Evolutionary conservation across 202 grass and related monocot genomes (phyloP), one percentile per base, ranked within the genome.

Genomic region (Panicum hallii): DNA sequence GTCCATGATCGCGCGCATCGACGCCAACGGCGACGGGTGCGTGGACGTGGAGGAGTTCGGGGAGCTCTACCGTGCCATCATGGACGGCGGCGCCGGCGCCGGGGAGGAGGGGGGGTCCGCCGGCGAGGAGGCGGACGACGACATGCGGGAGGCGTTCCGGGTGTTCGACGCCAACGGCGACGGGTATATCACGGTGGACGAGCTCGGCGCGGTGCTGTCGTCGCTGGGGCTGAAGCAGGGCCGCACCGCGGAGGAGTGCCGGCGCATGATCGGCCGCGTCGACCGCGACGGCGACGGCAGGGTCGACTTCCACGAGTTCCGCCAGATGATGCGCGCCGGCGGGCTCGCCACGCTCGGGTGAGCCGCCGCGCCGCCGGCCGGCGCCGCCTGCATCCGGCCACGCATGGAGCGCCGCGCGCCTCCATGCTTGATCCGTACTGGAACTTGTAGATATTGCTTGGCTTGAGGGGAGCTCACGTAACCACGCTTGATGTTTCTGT

Each of bases 111-210:
- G 58, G 2, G 11, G 76, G 56, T 0, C 36, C 36, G 36, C 36
- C 36, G 36, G 36, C 36, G 95, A 57, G 10, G 67, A 76, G 15
- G 93, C 68, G 0, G 94, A 97, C 53, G 82, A 87, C 7, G 94
- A 97, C 75, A 92, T 93, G 80, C 54, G 90, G 87, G 91, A 93
- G 89, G 94, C 91, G 42, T 97, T 97, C 87, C 84, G 86, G 0
- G 94, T 97, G 89, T 97, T 97, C 79, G 94, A 97, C 88, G 89
- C 92, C 41, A 93, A 97, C 65, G 88, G 89, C 17, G 94, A 97
- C 62, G 91, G 94, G 65, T 97, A 91, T 81, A 97, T 97, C 52
- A 92, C 90, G 10, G 94, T 86, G 46, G 86, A 91, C 48, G 94
- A 97, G 78, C 86, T 97, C 13, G 69, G 86, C 57, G 86, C 68